phyloP scores from a whole-genome alignment of 345 rosid species.

The Mallotus nudiflorus region DNA sequence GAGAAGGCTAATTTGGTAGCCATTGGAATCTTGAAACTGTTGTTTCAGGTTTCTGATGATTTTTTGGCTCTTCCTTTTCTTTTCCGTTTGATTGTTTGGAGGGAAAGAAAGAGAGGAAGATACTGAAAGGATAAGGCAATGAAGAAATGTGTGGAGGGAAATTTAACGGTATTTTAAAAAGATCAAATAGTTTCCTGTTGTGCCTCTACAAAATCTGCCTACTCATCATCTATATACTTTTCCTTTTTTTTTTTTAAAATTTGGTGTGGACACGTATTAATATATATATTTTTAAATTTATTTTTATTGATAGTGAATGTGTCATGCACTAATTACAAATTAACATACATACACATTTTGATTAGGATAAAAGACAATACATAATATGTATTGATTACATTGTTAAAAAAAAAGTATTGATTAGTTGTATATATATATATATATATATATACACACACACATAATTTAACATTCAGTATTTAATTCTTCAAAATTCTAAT shows the following conservation, averaged over 20 bases:
- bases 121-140: conserved; percentile 38
- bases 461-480: no score
- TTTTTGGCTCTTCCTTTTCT: neutral
- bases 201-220: conserved; percentile 36
- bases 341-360: no score
- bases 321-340: no score
- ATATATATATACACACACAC: no score
- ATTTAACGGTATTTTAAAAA: conserved; percentile 31
- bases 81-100: conserved; percentile 49
- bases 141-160: conserved; percentile 71
- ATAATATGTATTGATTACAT: no score
- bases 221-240: conserved; percentile 31
- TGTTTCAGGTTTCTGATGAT: conserved; percentile 15
- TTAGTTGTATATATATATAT: no score
- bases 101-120: conserved; percentile 34
- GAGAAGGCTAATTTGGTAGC: conserved; percentile 57
- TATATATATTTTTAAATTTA: no score
- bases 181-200: conserved; percentile 1
- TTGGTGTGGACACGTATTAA: no score
- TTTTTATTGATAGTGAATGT: no score
- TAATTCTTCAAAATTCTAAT: no score
- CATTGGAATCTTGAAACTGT: conserved; percentile 21
- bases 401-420: no score
- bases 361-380: no score
- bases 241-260: neutral